These are phyloP conservation scores for Nitzschia sp. DNA, from an alignment of 108 stramenopile genomes.

Conservation along the genomic window DNA sequence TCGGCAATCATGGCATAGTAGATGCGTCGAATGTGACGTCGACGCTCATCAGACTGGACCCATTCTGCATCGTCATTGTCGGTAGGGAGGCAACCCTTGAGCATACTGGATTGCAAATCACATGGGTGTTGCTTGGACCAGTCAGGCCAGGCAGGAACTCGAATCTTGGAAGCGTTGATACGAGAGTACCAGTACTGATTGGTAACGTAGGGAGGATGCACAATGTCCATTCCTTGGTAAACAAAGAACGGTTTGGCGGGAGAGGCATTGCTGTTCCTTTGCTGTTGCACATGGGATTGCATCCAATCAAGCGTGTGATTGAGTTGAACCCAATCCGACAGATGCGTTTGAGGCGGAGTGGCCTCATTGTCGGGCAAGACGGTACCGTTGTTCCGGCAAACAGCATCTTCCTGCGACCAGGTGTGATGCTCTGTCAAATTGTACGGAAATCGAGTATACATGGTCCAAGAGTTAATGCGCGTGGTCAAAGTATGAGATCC, in stretches of 20 bases:
- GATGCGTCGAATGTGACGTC: constrained; percentile 23
- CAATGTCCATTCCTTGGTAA: constrained; percentile 38
- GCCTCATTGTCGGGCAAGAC: background rate
- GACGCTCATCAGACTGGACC: constrained; percentile 1
- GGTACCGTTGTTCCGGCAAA: constrained; percentile 19
- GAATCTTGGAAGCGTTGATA: constrained; percentile 20
- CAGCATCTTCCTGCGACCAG: constrained; percentile 15
- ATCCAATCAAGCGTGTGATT: constrained; percentile 30
- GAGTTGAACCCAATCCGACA: constrained; percentile 20
- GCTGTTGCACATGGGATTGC: background rate
- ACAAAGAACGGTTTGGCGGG: constrained; percentile 29
- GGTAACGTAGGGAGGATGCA: constrained; percentile 37
- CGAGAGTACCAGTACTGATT: constrained; percentile 18
- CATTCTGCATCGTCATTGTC: background rate
- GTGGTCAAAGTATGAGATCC: constrained; percentile 24
- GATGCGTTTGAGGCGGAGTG: background rate
- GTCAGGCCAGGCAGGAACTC: constrained; percentile 20
- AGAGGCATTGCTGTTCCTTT: background rate
- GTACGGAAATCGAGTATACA: constrained; percentile 22
- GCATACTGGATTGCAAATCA: constrained; percentile 32
- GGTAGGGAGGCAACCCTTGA: constrained; percentile 33
- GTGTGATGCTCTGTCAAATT: constrained; percentile 6
- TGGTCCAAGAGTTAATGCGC: constrained; percentile 23
- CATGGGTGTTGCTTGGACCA: constrained; percentile 14
- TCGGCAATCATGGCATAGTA: constrained; percentile 45